Percentiles rank a stretch among this genome's conserved stretches.
phyloP scores from a whole-genome alignment of 2,329 filamentous ascomycete genomes.

The Curvularia sp. region DNA sequence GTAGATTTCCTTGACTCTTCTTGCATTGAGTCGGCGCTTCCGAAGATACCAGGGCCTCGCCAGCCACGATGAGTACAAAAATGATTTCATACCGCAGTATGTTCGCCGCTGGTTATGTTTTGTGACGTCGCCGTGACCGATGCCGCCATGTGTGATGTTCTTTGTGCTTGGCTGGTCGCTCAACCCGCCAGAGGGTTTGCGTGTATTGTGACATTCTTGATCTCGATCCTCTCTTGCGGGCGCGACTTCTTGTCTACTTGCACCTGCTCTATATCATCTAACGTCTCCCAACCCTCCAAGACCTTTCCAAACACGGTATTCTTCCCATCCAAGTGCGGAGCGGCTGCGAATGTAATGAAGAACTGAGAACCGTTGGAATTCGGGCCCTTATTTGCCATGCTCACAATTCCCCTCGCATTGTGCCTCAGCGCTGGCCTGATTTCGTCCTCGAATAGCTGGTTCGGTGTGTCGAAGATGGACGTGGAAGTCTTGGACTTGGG shows the following conservation, averaged over 20 bases:
- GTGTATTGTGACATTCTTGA: slow-evolving; percentile 75
- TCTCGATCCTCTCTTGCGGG: slow-evolving; percentile 70
- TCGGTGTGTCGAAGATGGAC: slow-evolving; percentile 68
- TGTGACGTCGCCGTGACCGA: slow-evolving; percentile 1
- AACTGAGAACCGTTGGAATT: slow-evolving; percentile 81
- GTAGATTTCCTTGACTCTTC: slow-evolving; percentile 29
- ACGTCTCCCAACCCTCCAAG: slow-evolving; percentile 64
- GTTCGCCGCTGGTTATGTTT: slow-evolving; percentile 2
- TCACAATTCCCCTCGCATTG: slow-evolving; percentile 71
- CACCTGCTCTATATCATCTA: slow-evolving; percentile 74
- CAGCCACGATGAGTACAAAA: slow-evolving; percentile 36
- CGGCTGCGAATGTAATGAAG: slow-evolving; percentile 79
- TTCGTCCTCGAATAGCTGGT: slow-evolving; percentile 75
- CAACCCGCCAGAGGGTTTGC: slow-evolving; percentile 75
- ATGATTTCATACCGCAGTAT: slow-evolving; percentile 8
- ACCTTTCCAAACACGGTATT: slow-evolving; percentile 85
- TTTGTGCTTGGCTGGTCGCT: not conserved
- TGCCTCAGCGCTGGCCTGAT: slow-evolving; percentile 74
- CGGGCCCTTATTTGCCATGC: slow-evolving; percentile 80
- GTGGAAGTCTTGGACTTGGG: slow-evolving; percentile 67
- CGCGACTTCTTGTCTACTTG: slow-evolving; percentile 80
- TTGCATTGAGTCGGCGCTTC: slow-evolving; percentile 39
- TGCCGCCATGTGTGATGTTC: not conserved
- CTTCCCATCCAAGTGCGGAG: slow-evolving; percentile 80
- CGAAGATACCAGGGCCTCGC: slow-evolving; percentile 47